Conservation (phyloP, 805 yeast genomes). For the Barnettozyma salicaria region DNA sequence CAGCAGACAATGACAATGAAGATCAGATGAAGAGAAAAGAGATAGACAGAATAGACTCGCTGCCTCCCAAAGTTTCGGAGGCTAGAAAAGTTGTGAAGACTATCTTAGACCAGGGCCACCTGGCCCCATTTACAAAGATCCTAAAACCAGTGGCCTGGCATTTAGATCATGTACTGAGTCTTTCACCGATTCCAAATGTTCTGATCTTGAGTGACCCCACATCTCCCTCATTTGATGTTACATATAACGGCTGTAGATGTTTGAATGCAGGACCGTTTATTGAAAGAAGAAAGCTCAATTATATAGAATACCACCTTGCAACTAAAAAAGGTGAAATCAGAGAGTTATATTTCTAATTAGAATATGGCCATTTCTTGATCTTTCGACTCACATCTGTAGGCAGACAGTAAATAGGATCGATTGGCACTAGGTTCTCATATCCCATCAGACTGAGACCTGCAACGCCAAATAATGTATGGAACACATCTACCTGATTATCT, state of each 20-base stretch:
- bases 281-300: constrained; percentile 46
- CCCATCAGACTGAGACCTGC: constrained; percentile 82
- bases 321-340: constrained; percentile 44
- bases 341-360: constrained; percentile 35
- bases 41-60: constrained; percentile 29
- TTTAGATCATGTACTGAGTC: constrained; percentile 58
- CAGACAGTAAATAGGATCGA: constrained; percentile 87
- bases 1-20: constrained; percentile 9
- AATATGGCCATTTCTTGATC: constrained; percentile 32
- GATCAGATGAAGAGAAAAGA: constrained; percentile 11
- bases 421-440: constrained; percentile 46
- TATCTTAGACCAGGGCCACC: constrained; percentile 76
- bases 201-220: constrained; percentile 63
- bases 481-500: constrained; percentile 87
- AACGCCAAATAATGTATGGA: constrained; percentile 85
- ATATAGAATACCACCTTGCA: constrained; percentile 68
- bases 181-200: constrained; percentile 75
- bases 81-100: constrained; percentile 74
- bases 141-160: constrained; percentile 64
- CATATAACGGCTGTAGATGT: constrained; percentile 78
- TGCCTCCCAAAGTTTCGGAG: constrained; percentile 46
- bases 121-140: constrained; percentile 69
- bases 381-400: constrained; percentile 40
- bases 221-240: constrained; percentile 64
- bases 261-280: constrained; percentile 62